Percentiles rank a stretch among this genome's conserved stretches.
These are phyloP conservation scores for Kluyveromyces marxianus DNA, from an alignment of 1,139 yeast genomes.

Conservation along the genomic window DNA sequence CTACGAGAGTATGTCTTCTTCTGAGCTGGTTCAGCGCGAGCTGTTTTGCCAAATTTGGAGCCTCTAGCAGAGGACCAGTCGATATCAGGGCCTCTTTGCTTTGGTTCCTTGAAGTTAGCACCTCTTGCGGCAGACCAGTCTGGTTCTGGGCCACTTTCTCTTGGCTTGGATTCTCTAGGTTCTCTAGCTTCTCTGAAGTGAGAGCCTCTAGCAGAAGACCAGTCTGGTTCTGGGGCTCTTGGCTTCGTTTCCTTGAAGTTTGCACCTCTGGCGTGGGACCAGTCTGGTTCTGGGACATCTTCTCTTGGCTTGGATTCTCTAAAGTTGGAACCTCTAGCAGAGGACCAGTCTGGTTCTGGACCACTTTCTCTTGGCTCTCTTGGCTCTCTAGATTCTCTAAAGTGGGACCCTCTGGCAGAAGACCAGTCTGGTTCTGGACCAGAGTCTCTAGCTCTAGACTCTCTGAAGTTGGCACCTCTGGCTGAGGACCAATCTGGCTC, in stretches of 20 bases:
- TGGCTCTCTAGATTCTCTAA: slow-evolving; percentile 34
- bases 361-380: slow-evolving; percentile 23
- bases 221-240: slow-evolving; percentile 38
- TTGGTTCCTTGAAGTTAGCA: slow-evolving; percentile 21
- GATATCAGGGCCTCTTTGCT: slow-evolving; percentile 24
- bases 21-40: slow-evolving; percentile 15
- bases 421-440: slow-evolving; percentile 50
- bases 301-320: slow-evolving; percentile 21
- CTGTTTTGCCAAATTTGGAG: slow-evolving; percentile 31
- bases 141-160: slow-evolving; percentile 43
- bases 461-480: slow-evolving; percentile 39
- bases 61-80: slow-evolving; percentile 41
- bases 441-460: slow-evolving; percentile 28
- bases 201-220: slow-evolving; percentile 34
- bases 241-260: slow-evolving; percentile 33
- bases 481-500: slow-evolving; percentile 49
- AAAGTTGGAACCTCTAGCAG: slow-evolving; percentile 20
- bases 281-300: slow-evolving; percentile 45
- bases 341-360: slow-evolving; percentile 31
- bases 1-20: slow-evolving; percentile 1
- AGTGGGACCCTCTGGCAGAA: slow-evolving; percentile 40
- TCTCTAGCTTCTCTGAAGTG: slow-evolving; percentile 13
- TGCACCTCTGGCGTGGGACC: slow-evolving; percentile 45
- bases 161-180: slow-evolving; percentile 26
- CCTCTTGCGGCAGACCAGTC: slow-evolving; percentile 58